phyloP scores from a whole-genome alignment of 345 rosid species.

The Eutrema heterophyllum region DNA sequence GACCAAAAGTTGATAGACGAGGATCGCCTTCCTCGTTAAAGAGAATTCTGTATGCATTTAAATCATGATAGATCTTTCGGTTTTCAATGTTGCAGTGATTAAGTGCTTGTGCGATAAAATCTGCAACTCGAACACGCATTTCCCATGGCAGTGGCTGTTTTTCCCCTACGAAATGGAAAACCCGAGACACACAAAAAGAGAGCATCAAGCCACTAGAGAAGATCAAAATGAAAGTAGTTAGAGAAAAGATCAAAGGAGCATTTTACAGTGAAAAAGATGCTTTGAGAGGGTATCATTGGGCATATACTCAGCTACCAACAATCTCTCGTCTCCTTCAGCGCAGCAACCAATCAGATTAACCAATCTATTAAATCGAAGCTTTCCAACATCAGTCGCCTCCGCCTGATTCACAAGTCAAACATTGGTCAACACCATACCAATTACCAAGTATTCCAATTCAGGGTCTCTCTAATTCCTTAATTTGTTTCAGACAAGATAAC shows the following conservation, averaged over 20 bases:
- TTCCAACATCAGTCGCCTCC: constrained; percentile 80
- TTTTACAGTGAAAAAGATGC: too few species aligned
- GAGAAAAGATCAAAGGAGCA: not conserved
- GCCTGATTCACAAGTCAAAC: constrained; percentile 28
- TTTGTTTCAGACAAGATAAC: constrained; percentile 3
- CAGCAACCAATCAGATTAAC: constrained; percentile 84
- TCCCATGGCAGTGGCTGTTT: constrained; percentile 83
- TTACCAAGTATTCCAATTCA: not conserved
- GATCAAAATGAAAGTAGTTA: constrained; percentile 34
- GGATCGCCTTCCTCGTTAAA: constrained; percentile 86
- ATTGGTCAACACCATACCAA: not conserved
- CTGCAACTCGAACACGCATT: constrained; percentile 78
- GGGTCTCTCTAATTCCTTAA: too few species aligned
- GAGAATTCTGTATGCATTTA: constrained; percentile 91
- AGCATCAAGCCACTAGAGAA: constrained; percentile 34
- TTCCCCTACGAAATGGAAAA: constrained; percentile 65
- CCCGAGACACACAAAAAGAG: too few species aligned
- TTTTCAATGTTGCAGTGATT: constrained; percentile 61
- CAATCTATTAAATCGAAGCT: constrained; percentile 60
- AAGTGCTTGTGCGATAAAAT: constrained; percentile 63
- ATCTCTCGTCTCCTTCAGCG: constrained; percentile 81
- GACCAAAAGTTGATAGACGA: constrained; percentile 81
- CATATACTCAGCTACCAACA: too few species aligned
- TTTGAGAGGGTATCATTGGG: too few species aligned
- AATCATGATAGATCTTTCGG: constrained; percentile 75